phyloP scores from a whole-genome alignment of 2,329 filamentous ascomycete species.

The Allantophomopsis cytisporea region DNA sequence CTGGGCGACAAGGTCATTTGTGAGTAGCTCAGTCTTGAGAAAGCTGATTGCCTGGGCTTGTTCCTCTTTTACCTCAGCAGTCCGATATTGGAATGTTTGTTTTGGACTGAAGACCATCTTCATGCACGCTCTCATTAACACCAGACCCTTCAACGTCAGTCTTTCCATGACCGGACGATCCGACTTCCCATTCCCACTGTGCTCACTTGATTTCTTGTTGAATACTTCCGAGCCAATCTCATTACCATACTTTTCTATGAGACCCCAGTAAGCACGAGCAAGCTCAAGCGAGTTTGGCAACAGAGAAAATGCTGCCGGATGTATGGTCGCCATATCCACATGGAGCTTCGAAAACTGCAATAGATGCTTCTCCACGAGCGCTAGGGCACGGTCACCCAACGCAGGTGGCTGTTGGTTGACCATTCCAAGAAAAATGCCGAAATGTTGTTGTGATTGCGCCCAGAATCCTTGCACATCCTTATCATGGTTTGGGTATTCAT shows the following conservation, averaged over 20 bases:
- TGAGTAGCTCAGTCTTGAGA: constrained; percentile 64
- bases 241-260: constrained; percentile 65
- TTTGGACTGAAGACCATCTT: constrained; percentile 73
- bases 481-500: constrained; percentile 71
- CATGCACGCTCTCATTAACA: constrained; percentile 70
- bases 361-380: constrained; percentile 69
- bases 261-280: constrained; percentile 71
- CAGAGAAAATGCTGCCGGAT: constrained; percentile 71
- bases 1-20: constrained; percentile 61
- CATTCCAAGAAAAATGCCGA: constrained; percentile 60
- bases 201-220: constrained; percentile 29
- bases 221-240: constrained; percentile 41
- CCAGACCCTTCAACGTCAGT: constrained; percentile 68
- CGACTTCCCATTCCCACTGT: constrained; percentile 29
- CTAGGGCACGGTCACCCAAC: constrained; percentile 36
- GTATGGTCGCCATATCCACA: constrained; percentile 66
- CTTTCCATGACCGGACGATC: constrained; percentile 58
- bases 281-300: constrained; percentile 70
- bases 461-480: constrained; percentile 68
- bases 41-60: constrained; percentile 54
- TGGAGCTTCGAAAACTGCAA: constrained; percentile 88
- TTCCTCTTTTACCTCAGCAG: constrained; percentile 61
- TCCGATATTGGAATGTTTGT: constrained; percentile 74
- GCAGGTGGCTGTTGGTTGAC: constrained; percentile 41
- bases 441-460: constrained; percentile 63